phyloP scores from a whole-genome alignment of 805 yeast genomes.

The Metschnikowia borealis region DNA sequence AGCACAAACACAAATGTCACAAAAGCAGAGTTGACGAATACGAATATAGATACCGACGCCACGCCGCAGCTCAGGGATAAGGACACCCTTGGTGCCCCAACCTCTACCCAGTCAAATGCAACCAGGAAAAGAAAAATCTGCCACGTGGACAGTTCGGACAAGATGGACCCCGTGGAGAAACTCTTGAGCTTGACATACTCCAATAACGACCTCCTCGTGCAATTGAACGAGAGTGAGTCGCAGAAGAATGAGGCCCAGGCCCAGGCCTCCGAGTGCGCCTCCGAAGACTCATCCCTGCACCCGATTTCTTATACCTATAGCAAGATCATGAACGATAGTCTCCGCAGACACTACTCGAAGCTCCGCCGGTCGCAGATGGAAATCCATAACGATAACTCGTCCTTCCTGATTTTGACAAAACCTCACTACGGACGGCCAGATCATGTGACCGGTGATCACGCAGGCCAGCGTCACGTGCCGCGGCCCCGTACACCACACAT shows the following conservation, averaged over 20 bases:
- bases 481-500: constrained; percentile 16
- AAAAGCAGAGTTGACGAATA: too few relatives aligned
- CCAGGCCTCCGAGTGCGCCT: not conserved
- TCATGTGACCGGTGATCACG: not conserved
- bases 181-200: constrained; percentile 33
- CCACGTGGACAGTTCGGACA: constrained; percentile 17
- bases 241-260: not conserved
- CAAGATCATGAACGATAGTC: constrained; percentile 37
- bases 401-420: constrained; percentile 27
- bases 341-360: constrained; percentile 29
- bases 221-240: constrained; percentile 19
- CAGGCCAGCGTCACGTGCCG: constrained; percentile 1
- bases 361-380: constrained; percentile 28
- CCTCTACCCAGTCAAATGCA: not conserved
- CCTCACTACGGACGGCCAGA: not conserved
- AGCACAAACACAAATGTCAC: too few relatives aligned
- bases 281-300: constrained; percentile 2
- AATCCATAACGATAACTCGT: constrained; percentile 30
- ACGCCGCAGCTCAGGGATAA: too few relatives aligned
- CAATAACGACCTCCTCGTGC: constrained; percentile 29
- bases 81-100: too few relatives aligned
- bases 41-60: too few relatives aligned
- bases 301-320: constrained; percentile 30
- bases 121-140: not conserved
- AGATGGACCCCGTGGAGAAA: constrained; percentile 42